Percentiles rank a stretch among this genome's conserved stretches.
Conservation (phyloP, 768 basidiomycete genomes). For the Terana coerulea region DNA sequence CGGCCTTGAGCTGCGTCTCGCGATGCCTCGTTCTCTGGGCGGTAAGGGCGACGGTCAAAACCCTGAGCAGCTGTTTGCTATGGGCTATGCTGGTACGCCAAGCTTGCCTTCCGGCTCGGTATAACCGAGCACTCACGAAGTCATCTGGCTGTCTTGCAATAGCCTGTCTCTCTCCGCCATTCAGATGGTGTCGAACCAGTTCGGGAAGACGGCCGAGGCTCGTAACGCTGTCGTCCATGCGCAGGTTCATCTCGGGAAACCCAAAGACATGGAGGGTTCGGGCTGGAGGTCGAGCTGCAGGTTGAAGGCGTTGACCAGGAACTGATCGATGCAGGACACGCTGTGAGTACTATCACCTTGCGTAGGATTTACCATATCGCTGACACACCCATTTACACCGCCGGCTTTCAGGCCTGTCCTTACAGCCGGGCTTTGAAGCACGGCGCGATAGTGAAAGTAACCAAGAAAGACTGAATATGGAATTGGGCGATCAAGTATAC, state of each 20-base stretch:
- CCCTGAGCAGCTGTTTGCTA: slow-evolving; percentile 37
- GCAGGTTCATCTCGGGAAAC: slow-evolving; percentile 59
- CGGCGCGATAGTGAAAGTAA: slow-evolving; percentile 56
- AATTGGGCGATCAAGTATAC: no score
- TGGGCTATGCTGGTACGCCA: slow-evolving; percentile 32
- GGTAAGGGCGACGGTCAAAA: slow-evolving; percentile 37
- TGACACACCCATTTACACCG: neutral
- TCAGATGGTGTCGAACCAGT: slow-evolving; percentile 50
- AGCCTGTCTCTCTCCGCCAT: slow-evolving; percentile 77
- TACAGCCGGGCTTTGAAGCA: slow-evolving; percentile 64
- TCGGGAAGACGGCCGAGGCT: slow-evolving; percentile 52
- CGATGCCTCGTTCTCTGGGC: slow-evolving; percentile 32
- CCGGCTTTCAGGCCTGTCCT: slow-evolving; percentile 57
- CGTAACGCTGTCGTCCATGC: slow-evolving; percentile 60
- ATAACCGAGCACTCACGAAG: neutral
- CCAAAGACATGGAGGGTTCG: slow-evolving; percentile 59
- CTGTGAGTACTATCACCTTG: slow-evolving; percentile 38
- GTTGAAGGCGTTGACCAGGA: slow-evolving; percentile 66
- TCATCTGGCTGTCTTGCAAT: no score
- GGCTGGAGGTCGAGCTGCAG: slow-evolving; percentile 64
- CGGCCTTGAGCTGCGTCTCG: slow-evolving; percentile 30
- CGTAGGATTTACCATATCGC: neutral
- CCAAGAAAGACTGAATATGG: slow-evolving; percentile 25
- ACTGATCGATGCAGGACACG: slow-evolving; percentile 64
- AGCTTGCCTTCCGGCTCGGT: neutral